Evolutionary conservation across 2,329 filamentous ascomycete genomes (phyloP).

Genomic region (Anthostomella pinea): DNA sequence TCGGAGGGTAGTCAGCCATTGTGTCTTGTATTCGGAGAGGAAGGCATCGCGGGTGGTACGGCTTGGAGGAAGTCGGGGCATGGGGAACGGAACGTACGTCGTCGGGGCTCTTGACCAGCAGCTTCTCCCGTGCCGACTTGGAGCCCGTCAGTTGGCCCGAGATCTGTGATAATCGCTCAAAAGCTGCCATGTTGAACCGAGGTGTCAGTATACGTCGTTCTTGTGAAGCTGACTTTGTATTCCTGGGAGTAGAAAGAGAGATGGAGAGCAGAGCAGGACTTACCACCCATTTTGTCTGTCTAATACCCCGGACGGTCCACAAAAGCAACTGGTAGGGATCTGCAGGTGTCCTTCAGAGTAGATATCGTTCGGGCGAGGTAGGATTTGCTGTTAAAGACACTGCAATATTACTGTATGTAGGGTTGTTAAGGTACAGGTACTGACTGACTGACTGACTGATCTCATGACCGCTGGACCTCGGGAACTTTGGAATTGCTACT

Average conservation of each 20-base stretch:
- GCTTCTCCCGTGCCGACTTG: slow-evolving; percentile 48
- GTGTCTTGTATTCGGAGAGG: no score
- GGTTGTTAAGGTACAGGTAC: neutral
- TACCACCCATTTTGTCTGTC: slow-evolving; percentile 29
- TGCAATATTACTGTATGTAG: neutral
- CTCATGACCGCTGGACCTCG: slow-evolving; percentile 15
- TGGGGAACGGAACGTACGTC: slow-evolving; percentile 48
- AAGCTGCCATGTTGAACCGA: slow-evolving; percentile 37
- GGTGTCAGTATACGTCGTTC: slow-evolving; percentile 7
- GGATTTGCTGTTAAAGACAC: neutral
- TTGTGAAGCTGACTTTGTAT: neutral
- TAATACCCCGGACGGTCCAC: slow-evolving; percentile 8
- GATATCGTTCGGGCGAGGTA: neutral
- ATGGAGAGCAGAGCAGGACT: slow-evolving; percentile 11
- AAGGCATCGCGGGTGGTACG: no score
- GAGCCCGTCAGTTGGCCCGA: slow-evolving; percentile 56
- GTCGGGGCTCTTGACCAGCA: slow-evolving; percentile 65
- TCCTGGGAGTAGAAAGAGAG: neutral
- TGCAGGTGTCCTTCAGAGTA: slow-evolving; percentile 4
- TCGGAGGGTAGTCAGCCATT: slow-evolving; percentile 23
- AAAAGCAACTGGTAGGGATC: slow-evolving; percentile 9
- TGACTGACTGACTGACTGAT: slow-evolving; percentile 5
- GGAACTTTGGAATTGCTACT: slow-evolving; percentile 10
- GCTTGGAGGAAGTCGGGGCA: neutral
- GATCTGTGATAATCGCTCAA: slow-evolving; percentile 58